These are phyloP conservation scores for Suillus subaureus DNA, from an alignment of 768 basidiomycete species.

Conservation along the genomic window DNA sequence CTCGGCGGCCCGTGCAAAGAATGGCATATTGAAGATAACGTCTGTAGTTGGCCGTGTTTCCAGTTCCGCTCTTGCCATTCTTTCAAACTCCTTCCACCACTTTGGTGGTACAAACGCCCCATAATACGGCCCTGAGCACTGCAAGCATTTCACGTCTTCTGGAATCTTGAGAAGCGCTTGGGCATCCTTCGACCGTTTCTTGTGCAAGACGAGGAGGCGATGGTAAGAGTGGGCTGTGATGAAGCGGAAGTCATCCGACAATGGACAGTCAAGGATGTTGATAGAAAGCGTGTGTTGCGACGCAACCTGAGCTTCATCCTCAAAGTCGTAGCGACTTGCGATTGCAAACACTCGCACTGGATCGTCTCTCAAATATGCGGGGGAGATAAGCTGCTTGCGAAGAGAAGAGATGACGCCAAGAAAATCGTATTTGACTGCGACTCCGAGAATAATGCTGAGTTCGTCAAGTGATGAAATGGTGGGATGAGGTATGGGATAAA, in stretches of 20 bases:
- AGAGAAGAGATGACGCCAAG: slow-evolving; percentile 45
- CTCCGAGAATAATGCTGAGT: slow-evolving; percentile 49
- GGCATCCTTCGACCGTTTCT: slow-evolving; percentile 51
- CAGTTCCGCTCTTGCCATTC: slow-evolving; percentile 59
- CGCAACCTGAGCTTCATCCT: slow-evolving; percentile 62
- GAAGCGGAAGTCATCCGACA: slow-evolving; percentile 62
- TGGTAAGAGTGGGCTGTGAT: slow-evolving; percentile 73
- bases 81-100: slow-evolving; percentile 72
- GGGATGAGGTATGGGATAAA: slow-evolving; percentile 66
- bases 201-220: slow-evolving; percentile 62
- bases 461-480: slow-evolving; percentile 52
- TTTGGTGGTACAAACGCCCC: slow-evolving; percentile 53
- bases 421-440: slow-evolving; percentile 70
- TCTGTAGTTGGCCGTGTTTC: slow-evolving; percentile 55
- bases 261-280: slow-evolving; percentile 56
- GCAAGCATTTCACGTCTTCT: slow-evolving; percentile 61
- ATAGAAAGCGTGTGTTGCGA: slow-evolving; percentile 57
- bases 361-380: slow-evolving; percentile 45
- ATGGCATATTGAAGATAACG: slow-evolving; percentile 61
- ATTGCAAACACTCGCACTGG: slow-evolving; percentile 72
- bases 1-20: slow-evolving; percentile 53
- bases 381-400: slow-evolving; percentile 53
- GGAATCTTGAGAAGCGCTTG: slow-evolving; percentile 47
- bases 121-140: slow-evolving; percentile 59
- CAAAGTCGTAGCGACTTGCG: slow-evolving; percentile 64